A percentile compares a stretch with the other conserved stretches of the same genome.
phyloP scores from a whole-genome alignment of 495 filamentous ascomycete genomes.

The Talaromyces adpressus region DNA sequence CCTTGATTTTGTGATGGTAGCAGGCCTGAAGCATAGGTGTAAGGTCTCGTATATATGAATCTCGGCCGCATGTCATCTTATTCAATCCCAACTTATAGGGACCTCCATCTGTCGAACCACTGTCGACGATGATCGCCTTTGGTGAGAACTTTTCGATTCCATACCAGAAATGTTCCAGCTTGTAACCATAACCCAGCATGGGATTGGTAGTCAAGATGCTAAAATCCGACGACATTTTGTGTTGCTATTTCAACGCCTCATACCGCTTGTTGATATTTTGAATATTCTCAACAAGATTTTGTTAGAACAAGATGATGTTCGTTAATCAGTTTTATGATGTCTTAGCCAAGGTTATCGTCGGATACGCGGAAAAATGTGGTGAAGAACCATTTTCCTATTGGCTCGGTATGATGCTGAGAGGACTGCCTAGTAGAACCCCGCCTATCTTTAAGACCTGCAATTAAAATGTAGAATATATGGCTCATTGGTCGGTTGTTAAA shows the following conservation, averaged over 20 bases:
- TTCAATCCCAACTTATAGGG: conserved; percentile 38
- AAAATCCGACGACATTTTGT: conserved; percentile 11
- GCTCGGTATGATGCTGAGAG: not conserved
- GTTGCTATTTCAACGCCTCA: not conserved
- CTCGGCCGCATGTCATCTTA: conserved; percentile 21
- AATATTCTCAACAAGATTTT: not conserved
- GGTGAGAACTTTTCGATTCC: conserved; percentile 23
- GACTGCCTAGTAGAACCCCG: not conserved
- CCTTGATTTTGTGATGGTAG: conserved; percentile 21
- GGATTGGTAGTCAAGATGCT: conserved; percentile 40
- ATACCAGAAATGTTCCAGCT: conserved; percentile 18
- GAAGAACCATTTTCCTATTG: not conserved
- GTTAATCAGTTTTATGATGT: not conserved
- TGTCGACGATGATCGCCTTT: conserved; percentile 41
- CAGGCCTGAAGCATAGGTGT: conserved; percentile 23
- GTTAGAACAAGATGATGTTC: not conserved
- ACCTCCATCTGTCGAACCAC: conserved; percentile 42
- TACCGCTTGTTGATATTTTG: not conserved
- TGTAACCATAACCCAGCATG: conserved; percentile 42
- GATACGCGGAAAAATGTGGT: not conserved
- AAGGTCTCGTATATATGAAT: conserved; percentile 34
- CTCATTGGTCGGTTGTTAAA: not conserved
- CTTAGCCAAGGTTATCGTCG: not conserved
- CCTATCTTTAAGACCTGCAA: not conserved
- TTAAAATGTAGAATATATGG: not conserved